Evolutionary conservation across 148 eudicot species (phyloP), one percentile per base, ranked within the genome.

Genomic region (Rhododendron vialii): DNA sequence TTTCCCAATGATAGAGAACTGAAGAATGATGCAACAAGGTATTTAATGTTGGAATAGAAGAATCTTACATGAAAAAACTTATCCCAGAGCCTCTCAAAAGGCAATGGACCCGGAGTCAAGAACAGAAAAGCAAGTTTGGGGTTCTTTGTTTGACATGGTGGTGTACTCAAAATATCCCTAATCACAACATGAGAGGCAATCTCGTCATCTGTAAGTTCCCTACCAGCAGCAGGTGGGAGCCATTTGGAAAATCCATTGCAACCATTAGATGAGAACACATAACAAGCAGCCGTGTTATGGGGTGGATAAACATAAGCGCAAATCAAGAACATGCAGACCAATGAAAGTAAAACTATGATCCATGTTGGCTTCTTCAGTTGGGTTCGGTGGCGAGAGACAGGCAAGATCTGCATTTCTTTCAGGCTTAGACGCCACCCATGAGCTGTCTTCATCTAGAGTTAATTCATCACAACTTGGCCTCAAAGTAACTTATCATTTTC

Each of bases 61-160:
- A 81, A 30, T 38, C 94, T 89, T 88, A 93, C 96, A 76, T 90
- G 89, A 84, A 94, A 93, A 88, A 93, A 94, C 82, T 77, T 87
- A 85, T 93, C 96, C 96, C 96, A 94, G 43, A 94, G 93, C 89
- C 41, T 88, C 92, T 94, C 96, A 17, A 94, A 93, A 87, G 96
- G 95, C 80, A 94, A 86, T 45, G 92, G 82, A 77, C 95, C 95
- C 7, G 93, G 90, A 24, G 91, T 93, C 89, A 94, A 89, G 89
- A 94, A 94, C 94, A 94, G 84, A 90, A 94, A 94, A 78, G 96
- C 96, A 78, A 94, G 89, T 84, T 94, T 94, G 55, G 95, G 92
- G 78, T 81, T 91, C 81, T 92, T 87, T 22, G 94, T 84, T 80
- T 79, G 87, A n/a, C 82, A 71, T 50, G 87, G 90, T 61, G 94